Conservation (phyloP, 2,329 filamentous ascomycete genomes). For the Neofusicoccum ribis region DNA sequence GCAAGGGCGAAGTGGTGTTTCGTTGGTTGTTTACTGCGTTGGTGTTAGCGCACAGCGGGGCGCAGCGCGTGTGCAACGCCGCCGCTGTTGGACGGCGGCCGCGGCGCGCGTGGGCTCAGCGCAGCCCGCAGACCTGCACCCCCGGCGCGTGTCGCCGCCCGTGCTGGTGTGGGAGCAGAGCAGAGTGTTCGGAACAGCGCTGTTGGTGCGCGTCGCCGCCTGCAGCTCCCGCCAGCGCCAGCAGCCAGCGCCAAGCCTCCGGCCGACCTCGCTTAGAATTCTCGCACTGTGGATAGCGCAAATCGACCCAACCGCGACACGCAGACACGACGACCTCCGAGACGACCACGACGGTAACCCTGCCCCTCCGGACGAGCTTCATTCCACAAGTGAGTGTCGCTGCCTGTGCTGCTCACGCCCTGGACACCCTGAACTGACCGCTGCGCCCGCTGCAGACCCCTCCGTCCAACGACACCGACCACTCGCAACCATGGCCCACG, state of each 20-base stretch:
- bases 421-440: not conserved
- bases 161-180: too few relatives aligned
- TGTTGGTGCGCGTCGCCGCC: not conserved
- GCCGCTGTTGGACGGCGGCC: not conserved
- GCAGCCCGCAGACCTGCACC: not conserved
- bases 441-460: constrained; percentile 8
- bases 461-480: constrained; percentile 24
- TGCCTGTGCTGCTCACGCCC: not conserved
- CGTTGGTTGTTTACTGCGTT: constrained; percentile 9
- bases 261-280: constrained; percentile 21
- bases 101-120: not conserved
- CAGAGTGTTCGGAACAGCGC: not conserved
- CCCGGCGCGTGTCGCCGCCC: not conserved
- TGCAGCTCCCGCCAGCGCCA: not conserved
- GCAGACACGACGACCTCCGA: constrained; percentile 18
- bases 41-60: constrained; percentile 12
- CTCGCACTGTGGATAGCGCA: constrained; percentile 20
- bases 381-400: constrained; percentile 13
- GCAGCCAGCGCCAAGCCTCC: constrained; percentile 14
- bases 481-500: constrained; percentile 75
- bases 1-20: not conserved
- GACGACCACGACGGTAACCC: constrained; percentile 19
- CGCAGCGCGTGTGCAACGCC: not conserved
- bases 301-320: constrained; percentile 15
- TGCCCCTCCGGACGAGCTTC: constrained; percentile 19